Evolutionary conservation across 305 asterid genomes (phyloP).

Genomic region (Rubia tinctorum): DNA sequence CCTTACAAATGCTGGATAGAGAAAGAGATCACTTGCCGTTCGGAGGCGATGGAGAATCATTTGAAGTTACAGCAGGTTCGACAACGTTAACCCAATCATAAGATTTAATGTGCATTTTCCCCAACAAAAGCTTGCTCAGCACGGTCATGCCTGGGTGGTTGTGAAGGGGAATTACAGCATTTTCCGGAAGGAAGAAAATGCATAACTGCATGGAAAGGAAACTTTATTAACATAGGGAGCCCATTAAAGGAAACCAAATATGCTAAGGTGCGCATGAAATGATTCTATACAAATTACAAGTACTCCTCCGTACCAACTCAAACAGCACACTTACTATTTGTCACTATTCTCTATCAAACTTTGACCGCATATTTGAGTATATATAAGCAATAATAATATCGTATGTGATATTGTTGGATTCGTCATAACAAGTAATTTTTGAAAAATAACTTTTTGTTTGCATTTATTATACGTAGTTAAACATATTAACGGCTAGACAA

Average conservation of each 20-base stretch:
- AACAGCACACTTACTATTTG: no score
- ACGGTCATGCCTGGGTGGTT: slow-evolving; percentile 97
- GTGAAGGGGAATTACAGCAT: slow-evolving; percentile 87
- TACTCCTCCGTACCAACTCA: no score
- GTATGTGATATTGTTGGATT: no score
- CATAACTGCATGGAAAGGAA: slow-evolving; percentile 58
- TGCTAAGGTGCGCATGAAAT: not conserved
- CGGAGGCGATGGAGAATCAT: slow-evolving; percentile 19
- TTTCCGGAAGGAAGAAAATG: slow-evolving; percentile 73
- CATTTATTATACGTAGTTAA: no score
- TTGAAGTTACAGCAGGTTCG: slow-evolving; percentile 21
- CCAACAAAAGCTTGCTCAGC: slow-evolving; percentile 84
- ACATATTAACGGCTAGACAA: no score
- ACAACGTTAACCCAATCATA: slow-evolving; percentile 78
- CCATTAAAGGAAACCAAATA: not conserved
- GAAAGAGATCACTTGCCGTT: slow-evolving; percentile 26
- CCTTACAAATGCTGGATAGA: not conserved
- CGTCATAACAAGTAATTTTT: no score
- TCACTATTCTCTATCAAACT: no score
- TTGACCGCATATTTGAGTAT: no score
- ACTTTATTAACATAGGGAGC: not conserved
- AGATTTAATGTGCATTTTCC: slow-evolving; percentile 83
- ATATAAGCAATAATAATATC: no score
- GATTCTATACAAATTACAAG: not conserved
- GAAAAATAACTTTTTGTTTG: no score